Base-by-base conservation (phyloP, 2,329 filamentous ascomycete genomes). In the Claviceps lovelessii region DNA sequence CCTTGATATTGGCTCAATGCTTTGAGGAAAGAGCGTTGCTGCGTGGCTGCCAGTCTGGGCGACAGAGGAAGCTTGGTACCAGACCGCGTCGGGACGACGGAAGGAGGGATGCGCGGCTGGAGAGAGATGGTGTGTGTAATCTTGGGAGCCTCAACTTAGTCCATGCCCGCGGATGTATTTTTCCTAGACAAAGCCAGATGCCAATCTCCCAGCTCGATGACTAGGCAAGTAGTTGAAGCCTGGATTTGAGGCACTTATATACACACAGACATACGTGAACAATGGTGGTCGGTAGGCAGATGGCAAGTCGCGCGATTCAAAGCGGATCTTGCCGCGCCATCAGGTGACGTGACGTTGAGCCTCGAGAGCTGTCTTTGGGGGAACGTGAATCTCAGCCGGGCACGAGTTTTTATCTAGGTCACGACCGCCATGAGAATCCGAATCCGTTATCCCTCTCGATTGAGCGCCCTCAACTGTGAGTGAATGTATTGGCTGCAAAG, bases 261-360 rank as follows among this genome's bases (percentile, higher is more conserved):
- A 37, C 10, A 13, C 13, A 10, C 7, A 10, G 1, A 35, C 8
- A 37, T 37, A 7, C 44, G 17, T 47, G 45, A 31, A 29, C 15
- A 17, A 29, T 17, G 1, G 28, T 31, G 23, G 11, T 31, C 3
- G 45, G 45, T 31, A 47, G 31, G n/a, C 28, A 9, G 44, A 23
- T 15, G 33, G 46, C 17, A n/a, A 33, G 47, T 35, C 17, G 47
- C 47, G 31, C 47, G 31, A 15, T 23, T 49, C 9, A 7, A 49
- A 35, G 47, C n/a, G 47, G 33, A 49, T n/a, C 31, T 35, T 35
- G 52, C 44, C 52, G 52, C 52, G 52, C 10, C 37, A 54, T 54
- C 52, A 54, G 46, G 52, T 54, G 52, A 54, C 52, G 39, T 41
- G 39, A 41, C 39, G 42, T 47, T 15, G 15, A 37, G 49, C 49